Evolutionary conservation across 1,284 basidiomycete genomes (phyloP), one percentile per base, ranked within the genome.

Genomic region (Moniliella sp.): DNA sequence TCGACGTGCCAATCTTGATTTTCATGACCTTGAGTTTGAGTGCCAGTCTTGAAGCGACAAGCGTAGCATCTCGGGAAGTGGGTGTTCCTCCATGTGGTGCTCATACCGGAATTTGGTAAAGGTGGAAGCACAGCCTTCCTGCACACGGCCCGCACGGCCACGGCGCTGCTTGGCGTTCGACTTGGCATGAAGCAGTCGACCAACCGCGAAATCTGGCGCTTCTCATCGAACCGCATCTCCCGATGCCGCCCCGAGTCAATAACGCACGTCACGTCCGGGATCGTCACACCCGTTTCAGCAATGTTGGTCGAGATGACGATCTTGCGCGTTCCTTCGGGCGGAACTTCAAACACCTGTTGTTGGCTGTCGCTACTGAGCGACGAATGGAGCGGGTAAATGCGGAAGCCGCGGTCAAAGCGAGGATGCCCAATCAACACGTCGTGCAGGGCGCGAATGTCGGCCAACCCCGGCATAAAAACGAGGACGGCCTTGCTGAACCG

Each of bases 1-100:
- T 83, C 0, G 45, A 47, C 9, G 67, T 64, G 9, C 86, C 88
- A 27, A 94, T 64, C 45, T 79, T 77, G 27, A 91, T 68, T 50
- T 80, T 83, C 72, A 97, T 79, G 39, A 93, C 88, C 65, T 99
- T 99, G 64, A 88, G 93, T 31, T 84, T 76, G 30, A 99, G 67
- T 0, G 84, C 82, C 12, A 99, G 70, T 94, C 84, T 36, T 88
- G 86, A 16, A 97, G 66, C 42, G 86, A 91, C 3, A 97, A 67
- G 15, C 91, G 73, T 62, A 82, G 74, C 73, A 97, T 97, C 62
- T 99, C 88, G 0, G 88, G 91, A 27, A 86, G 69, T 2, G 86
- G 84, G 57, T 86, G 77, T 14, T 86, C 80, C 2, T 78, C 75
- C 65, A 97, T 71, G 80, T 86, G 37, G 4, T 62, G 75, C 48